Evolutionary conservation across 441 rosid genomes (phyloP).

Genomic region (Populus trichocarpa): DNA sequence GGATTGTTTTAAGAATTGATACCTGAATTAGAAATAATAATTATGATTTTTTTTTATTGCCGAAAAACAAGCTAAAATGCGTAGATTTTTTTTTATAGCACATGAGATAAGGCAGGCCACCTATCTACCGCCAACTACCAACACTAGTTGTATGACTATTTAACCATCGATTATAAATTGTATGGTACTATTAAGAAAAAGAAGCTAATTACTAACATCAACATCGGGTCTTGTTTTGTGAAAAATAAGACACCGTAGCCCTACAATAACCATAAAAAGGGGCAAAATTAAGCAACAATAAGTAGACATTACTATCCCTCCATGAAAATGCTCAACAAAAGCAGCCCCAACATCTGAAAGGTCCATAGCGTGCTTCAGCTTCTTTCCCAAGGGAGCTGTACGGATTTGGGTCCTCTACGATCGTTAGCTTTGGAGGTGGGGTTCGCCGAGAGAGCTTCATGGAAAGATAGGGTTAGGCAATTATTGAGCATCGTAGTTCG

Average conservation of each 20-base stretch:
- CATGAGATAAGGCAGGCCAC: background rate
- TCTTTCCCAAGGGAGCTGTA: too few relatives aligned
- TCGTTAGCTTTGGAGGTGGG: too few relatives aligned
- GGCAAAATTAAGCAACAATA: background rate
- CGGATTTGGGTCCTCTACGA: too few relatives aligned
- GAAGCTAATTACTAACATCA: background rate
- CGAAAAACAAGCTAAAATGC: too few relatives aligned
- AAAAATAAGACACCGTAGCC: background rate
- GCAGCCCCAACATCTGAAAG: too few relatives aligned
- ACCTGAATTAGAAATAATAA: too few relatives aligned
- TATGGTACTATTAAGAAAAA: background rate
- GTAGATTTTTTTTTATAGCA: too few relatives aligned
- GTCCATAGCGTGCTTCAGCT: too few relatives aligned
- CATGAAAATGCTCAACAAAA: too few relatives aligned
- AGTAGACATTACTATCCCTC: too few relatives aligned
- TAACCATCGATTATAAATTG: background rate
- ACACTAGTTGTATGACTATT: background rate
- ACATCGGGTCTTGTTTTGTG: too few relatives aligned
- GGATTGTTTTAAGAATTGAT: background rate
- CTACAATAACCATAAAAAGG: background rate
- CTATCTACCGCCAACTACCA: background rate
- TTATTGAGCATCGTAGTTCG: background rate
- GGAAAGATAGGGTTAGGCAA: background rate
- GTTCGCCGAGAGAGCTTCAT: too few relatives aligned
- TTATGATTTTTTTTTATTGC: background rate